phyloP scores from a whole-genome alignment of 768 basidiomycete species.

The Phylloporus sp. region DNA sequence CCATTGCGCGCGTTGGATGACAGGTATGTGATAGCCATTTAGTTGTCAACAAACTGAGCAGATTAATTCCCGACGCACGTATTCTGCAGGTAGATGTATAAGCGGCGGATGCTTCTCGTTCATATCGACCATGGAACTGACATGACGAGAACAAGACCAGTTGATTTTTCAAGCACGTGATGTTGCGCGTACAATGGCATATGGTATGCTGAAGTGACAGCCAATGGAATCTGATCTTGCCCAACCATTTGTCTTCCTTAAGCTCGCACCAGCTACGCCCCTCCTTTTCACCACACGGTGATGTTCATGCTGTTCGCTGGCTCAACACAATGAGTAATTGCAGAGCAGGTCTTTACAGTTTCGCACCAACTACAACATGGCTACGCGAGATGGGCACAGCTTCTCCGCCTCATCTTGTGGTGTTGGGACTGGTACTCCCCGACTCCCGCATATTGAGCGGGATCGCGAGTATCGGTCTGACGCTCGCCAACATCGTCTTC shows the following conservation, averaged over 20 bases:
- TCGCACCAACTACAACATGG: conserved; percentile 19
- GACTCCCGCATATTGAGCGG: conserved; percentile 26
- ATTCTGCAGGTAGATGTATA: not conserved
- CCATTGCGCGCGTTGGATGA: too few relatives aligned
- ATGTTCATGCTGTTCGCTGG: conserved; percentile 3
- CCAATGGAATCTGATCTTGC: conserved; percentile 2
- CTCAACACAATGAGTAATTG: conserved; percentile 19
- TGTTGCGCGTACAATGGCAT: conserved; percentile 4
- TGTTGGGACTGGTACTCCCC: conserved; percentile 23
- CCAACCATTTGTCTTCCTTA: not conserved
- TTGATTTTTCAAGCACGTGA: conserved; percentile 25
- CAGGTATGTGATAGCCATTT: not conserved
- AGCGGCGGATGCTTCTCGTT: not conserved
- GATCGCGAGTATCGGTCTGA: conserved; percentile 24
- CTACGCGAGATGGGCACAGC: conserved; percentile 19
- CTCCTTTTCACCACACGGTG: not conserved
- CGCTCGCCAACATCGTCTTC: conserved; percentile 21
- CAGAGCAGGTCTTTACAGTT: conserved; percentile 28
- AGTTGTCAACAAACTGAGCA: not conserved
- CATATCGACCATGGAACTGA: too few relatives aligned
- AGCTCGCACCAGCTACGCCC: not conserved
- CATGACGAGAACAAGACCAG: not conserved
- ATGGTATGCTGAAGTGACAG: not conserved
- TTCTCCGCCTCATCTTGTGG: conserved; percentile 23
- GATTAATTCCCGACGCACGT: not conserved